phyloP scores from a whole-genome alignment of 2,329 filamentous ascomycete species.

The Calonectria montana region DNA sequence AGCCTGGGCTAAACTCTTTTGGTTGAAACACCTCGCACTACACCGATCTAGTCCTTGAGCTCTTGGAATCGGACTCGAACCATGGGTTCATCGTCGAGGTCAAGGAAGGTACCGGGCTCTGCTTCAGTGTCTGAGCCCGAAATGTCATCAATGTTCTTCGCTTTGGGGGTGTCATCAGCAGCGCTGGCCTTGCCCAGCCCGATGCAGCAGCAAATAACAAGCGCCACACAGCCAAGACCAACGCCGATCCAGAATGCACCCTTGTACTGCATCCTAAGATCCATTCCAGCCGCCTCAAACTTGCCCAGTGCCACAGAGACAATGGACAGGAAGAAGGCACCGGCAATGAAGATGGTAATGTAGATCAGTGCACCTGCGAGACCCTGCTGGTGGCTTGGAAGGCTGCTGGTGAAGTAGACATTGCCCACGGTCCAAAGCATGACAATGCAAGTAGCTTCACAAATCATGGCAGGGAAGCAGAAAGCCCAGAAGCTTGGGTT shows the following conservation, averaged over 20 bases:
- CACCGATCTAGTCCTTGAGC: neutral
- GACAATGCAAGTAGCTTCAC: slow-evolving; percentile 73
- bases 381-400: slow-evolving; percentile 70
- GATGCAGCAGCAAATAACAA: slow-evolving; percentile 52
- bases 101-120: neutral
- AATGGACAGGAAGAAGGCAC: slow-evolving; percentile 71
- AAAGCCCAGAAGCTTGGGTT: slow-evolving; percentile 70
- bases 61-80: slow-evolving; percentile 1
- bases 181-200: slow-evolving; percentile 39
- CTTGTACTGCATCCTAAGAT: slow-evolving; percentile 65
- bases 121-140: slow-evolving; percentile 19
- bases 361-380: slow-evolving; percentile 73
- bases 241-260: slow-evolving; percentile 71
- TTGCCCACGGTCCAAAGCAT: slow-evolving; percentile 73
- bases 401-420: slow-evolving; percentile 72
- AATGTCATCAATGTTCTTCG: slow-evolving; percentile 31
- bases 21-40: neutral
- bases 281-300: slow-evolving; percentile 52
- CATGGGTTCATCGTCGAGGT: neutral
- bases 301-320: slow-evolving; percentile 63
- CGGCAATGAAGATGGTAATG: slow-evolving; percentile 69
- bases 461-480: slow-evolving; percentile 69
- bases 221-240: slow-evolving; percentile 59
- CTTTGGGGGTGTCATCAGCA: slow-evolving; percentile 25
- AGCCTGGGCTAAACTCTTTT: neutral